phyloP scores from a whole-genome alignment of 352 stramenopile genomes.

The Pythium aphanidermatum region DNA sequence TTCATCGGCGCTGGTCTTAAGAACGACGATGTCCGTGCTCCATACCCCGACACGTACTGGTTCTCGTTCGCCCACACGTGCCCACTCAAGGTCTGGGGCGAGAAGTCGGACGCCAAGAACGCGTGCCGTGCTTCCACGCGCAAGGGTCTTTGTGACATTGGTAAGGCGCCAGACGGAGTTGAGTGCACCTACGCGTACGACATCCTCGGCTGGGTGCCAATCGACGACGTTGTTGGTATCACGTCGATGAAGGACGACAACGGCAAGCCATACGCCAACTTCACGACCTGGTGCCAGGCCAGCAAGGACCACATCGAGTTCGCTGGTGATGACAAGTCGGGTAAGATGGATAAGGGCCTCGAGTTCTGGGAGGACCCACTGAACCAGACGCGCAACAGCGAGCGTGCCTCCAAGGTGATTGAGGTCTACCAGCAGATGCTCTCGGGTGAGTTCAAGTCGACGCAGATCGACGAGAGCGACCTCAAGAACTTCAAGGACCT shows the following conservation, averaged over 20 bases:
- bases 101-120: constrained; percentile 40
- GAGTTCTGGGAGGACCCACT: constrained; percentile 64
- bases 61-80: constrained; percentile 32
- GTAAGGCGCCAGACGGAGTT: constrained; percentile 52
- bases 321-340: constrained; percentile 23
- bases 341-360: constrained; percentile 34
- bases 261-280: constrained; percentile 46
- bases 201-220: constrained; percentile 67
- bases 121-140: constrained; percentile 37
- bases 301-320: constrained; percentile 59
- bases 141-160: constrained; percentile 58
- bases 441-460: constrained; percentile 22
- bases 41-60: constrained; percentile 27
- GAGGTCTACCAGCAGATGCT: constrained; percentile 44
- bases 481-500: constrained; percentile 39
- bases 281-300: constrained; percentile 58
- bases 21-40: constrained; percentile 17
- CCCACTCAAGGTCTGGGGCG: constrained; percentile 36
- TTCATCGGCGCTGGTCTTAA: constrained; percentile 43
- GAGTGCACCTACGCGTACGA: constrained; percentile 77
- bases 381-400: constrained; percentile 43
- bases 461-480: constrained; percentile 31
- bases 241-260: constrained; percentile 51
- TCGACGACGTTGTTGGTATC: constrained; percentile 77
- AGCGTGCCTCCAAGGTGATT: constrained; percentile 40